These are phyloP conservation scores for Trichoderma guizhouense DNA, from an alignment of 2,329 filamentous ascomycete species.

Conservation along the genomic window DNA sequence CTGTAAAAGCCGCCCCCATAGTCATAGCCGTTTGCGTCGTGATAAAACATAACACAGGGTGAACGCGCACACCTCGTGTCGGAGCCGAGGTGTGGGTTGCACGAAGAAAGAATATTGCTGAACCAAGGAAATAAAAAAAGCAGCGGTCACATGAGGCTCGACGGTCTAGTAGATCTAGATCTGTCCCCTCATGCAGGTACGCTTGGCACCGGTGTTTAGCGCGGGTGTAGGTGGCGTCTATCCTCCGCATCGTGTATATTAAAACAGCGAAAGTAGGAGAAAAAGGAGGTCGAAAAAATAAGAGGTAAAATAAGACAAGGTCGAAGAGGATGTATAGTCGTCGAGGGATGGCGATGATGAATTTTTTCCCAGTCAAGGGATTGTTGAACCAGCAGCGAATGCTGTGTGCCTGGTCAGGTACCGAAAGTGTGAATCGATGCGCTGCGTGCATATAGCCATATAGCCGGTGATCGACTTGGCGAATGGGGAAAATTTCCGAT, in stretches of 20 bases:
- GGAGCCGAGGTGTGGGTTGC: background rate
- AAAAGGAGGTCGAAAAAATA: background rate
- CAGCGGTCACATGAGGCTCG: background rate
- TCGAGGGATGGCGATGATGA: background rate
- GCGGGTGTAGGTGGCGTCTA: background rate
- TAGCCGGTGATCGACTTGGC: slow-evolving; percentile 7
- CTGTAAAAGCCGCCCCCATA: slow-evolving; percentile 3
- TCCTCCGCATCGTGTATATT: background rate
- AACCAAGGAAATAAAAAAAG: background rate
- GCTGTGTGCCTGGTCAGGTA: background rate
- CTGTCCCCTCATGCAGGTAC: slow-evolving; percentile 13
- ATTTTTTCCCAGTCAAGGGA: background rate
- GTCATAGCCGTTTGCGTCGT: slow-evolving; percentile 16
- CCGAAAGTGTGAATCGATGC: background rate
- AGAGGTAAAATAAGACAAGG: background rate
- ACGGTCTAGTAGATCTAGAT: slow-evolving; percentile 7
- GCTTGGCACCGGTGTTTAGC: background rate
- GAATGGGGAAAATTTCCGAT: slow-evolving; percentile 16
- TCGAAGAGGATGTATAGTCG: background rate
- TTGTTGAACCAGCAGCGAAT: background rate
- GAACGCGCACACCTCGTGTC: background rate
- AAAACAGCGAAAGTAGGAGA: background rate
- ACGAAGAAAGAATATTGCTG: background rate
- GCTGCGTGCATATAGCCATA: slow-evolving; percentile 5
- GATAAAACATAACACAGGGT: slow-evolving; percentile 11